Evolutionary conservation across 2,329 filamentous ascomycete species (phyloP).

Genomic region (Fusarium brevicatenulatum): DNA sequence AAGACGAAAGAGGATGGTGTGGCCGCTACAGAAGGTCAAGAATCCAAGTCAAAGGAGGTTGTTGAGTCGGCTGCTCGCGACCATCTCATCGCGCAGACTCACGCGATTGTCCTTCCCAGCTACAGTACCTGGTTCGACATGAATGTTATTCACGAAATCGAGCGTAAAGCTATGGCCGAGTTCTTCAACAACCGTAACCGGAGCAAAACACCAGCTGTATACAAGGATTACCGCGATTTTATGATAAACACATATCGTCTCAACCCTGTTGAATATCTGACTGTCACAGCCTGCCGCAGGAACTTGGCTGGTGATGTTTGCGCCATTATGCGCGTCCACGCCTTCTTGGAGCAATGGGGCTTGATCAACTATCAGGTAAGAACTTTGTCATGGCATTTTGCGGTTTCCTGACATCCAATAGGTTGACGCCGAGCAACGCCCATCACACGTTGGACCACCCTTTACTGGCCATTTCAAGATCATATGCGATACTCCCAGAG

Average conservation of each 20-base stretch:
- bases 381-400: background rate
- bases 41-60: slow-evolving; percentile 79
- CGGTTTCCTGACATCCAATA: slow-evolving; percentile 54
- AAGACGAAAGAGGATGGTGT: slow-evolving; percentile 61
- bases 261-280: slow-evolving; percentile 95
- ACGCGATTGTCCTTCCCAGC: slow-evolving; percentile 94
- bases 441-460: slow-evolving; percentile 93
- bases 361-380: slow-evolving; percentile 96
- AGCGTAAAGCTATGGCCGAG: slow-evolving; percentile 93
- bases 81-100: slow-evolving; percentile 91
- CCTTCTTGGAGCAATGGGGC: slow-evolving; percentile 98
- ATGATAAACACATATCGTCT: slow-evolving; percentile 99
- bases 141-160: slow-evolving; percentile 88
- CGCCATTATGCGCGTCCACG: slow-evolving; percentile 98
- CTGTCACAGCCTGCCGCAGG: slow-evolving; percentile 92
- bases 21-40: slow-evolving; percentile 62
- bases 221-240: slow-evolving; percentile 99
- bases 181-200: slow-evolving; percentile 99
- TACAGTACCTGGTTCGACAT: slow-evolving; percentile 99
- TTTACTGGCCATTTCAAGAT: slow-evolving; percentile 98
- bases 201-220: slow-evolving; percentile 96
- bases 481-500: slow-evolving; percentile 93
- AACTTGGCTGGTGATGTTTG: slow-evolving; percentile 98
- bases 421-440: slow-evolving; percentile 96
- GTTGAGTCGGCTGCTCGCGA: slow-evolving; percentile 89